These are phyloP conservation scores for Tephrocybe sp. DNA, from an alignment of 768 basidiomycete genomes.

Conservation along the genomic window DNA sequence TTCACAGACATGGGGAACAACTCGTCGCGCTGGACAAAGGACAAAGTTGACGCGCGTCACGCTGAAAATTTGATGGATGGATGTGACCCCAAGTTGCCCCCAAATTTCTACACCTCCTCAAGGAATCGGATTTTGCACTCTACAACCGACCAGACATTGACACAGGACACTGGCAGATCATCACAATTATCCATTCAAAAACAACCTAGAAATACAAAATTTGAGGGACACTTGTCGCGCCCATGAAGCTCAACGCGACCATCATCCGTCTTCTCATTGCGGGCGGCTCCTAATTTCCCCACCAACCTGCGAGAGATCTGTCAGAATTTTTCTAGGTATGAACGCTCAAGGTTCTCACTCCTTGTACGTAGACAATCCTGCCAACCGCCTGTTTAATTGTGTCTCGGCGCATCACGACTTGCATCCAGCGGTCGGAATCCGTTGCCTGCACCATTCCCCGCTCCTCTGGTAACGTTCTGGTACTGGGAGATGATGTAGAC, in stretches of 20 bases:
- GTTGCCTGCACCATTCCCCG: conserved; percentile 12
- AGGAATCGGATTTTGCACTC: not conserved
- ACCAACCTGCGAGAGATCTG: not conserved
- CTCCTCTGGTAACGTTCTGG: conserved; percentile 12
- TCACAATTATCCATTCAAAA: no score
- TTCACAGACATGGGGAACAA: conserved; percentile 5
- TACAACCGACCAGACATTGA: not conserved
- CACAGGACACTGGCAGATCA: not conserved
- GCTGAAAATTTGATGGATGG: no score
- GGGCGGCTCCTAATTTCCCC: conserved; percentile 1
- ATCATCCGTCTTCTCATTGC: not conserved
- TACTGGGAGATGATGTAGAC: conserved; percentile 24
- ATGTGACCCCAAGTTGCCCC: no score
- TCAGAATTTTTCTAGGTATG: not conserved
- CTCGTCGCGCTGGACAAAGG: not conserved
- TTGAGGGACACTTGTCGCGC: not conserved
- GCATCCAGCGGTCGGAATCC: conserved; percentile 26
- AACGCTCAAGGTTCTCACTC: conserved; percentile 9
- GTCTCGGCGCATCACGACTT: conserved; percentile 27
- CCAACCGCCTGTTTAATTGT: conserved; percentile 26
- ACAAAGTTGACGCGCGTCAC: no score
- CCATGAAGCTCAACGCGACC: not conserved
- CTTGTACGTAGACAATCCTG: conserved; percentile 22
- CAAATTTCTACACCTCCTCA: not conserved
- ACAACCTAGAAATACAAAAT: not conserved